Conservation (phyloP, 2,329 filamentous ascomycete species). For the Pseudogymnoascus sp. region DNA sequence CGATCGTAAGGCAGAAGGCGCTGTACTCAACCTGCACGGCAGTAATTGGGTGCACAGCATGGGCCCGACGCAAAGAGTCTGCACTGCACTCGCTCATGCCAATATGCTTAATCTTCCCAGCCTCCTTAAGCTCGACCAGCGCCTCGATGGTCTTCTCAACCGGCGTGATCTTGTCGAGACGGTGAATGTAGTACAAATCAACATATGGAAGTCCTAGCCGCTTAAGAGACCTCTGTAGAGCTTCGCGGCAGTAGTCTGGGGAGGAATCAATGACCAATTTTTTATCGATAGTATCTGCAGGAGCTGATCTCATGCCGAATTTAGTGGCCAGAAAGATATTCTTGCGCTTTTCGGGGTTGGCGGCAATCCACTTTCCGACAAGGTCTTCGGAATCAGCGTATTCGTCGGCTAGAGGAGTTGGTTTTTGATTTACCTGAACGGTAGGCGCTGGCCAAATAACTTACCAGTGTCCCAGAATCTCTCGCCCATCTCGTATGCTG, state of each 20-base stretch:
- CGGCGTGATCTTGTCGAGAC: constrained; percentile 32
- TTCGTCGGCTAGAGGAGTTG: neutral
- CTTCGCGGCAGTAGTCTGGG: constrained; percentile 32
- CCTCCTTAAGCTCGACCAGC: constrained; percentile 37
- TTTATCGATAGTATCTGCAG: constrained; percentile 16
- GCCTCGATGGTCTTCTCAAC: constrained; percentile 39
- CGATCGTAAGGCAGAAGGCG: constrained; percentile 45
- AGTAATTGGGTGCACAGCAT: constrained; percentile 38
- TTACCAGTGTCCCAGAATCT: neutral
- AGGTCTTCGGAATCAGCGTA: neutral
- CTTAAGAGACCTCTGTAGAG: constrained; percentile 32
- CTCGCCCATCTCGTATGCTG: constrained; percentile 30
- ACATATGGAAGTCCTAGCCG: constrained; percentile 33
- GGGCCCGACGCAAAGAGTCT: constrained; percentile 35
- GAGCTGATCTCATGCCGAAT: constrained; percentile 29
- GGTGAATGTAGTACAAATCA: constrained; percentile 34
- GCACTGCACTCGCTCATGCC: constrained; percentile 40
- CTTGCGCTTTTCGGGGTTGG: neutral
- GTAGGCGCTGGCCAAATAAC: neutral
- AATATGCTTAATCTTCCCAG: constrained; percentile 42
- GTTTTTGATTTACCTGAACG: neutral
- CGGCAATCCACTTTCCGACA: neutral
- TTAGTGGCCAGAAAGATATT: constrained; percentile 40
- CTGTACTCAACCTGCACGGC: constrained; percentile 46
- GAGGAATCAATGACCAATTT: constrained; percentile 25